phyloP scores from a whole-genome alignment of 2,329 filamentous ascomycete species.

The Talaromyces sp. region DNA sequence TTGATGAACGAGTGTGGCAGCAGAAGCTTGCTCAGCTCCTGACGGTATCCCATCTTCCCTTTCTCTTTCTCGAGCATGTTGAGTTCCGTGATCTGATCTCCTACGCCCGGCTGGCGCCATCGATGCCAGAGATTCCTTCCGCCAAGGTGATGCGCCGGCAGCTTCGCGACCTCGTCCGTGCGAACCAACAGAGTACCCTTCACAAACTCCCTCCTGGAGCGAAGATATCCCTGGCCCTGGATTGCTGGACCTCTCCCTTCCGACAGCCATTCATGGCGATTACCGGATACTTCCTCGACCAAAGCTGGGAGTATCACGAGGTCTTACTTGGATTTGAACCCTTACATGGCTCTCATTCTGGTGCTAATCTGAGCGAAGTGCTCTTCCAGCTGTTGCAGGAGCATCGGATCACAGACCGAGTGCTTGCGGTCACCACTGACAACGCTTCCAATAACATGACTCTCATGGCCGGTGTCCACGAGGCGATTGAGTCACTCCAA shows the following conservation, averaged over 20 bases:
- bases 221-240: conserved; percentile 12
- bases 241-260: conserved; percentile 19
- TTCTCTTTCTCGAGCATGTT: not conserved
- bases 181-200: not conserved
- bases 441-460: not conserved
- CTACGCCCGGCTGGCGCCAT: not conserved
- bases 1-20: conserved; percentile 34
- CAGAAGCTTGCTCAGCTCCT: not conserved
- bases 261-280: conserved; percentile 18
- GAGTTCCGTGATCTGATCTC: not conserved
- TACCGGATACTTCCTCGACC: conserved; percentile 16
- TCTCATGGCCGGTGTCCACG: not conserved
- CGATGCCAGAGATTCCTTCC: not conserved
- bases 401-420: not conserved
- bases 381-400: not conserved
- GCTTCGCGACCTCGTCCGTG: not conserved
- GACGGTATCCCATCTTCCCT: not conserved
- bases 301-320: conserved; percentile 16
- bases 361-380: not conserved
- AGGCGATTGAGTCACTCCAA: not conserved
- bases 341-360: conserved; percentile 9
- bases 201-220: not conserved
- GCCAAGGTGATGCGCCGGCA: not conserved
- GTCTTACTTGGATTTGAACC: conserved; percentile 19
- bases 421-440: not conserved